Evolutionary conservation across 768 basidiomycete genomes (phyloP), one percentile per base, ranked within the genome.

Genomic region (Rhizopogon vesiculosus): DNA sequence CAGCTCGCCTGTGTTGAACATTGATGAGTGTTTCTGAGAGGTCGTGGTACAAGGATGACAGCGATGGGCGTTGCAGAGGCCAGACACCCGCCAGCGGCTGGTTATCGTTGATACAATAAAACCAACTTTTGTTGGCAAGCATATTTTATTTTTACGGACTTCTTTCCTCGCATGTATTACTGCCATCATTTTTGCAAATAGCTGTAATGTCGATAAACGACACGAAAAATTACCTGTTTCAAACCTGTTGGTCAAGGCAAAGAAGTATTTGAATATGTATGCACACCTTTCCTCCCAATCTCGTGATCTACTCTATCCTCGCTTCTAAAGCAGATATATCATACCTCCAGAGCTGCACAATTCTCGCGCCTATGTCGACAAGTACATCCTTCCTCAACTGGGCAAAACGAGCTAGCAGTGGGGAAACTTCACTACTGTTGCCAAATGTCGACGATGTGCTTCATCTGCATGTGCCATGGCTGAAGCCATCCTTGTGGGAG

Each of bases 311-410:
- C 38, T 76, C 72, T 0, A 79, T 75, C 2, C 72, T 75, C 4
- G 51, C 58, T 56, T 79, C 73, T 8, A 88, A 72, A 45, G 79
- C 82, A 0, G 58, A 58, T 7, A 87, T 62, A 0, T 89, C 77
- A 35, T 80, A 72, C 42, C 70, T 72, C 86, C 87, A 89, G 44
- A 76, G 76, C 57, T 78, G 67, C 5, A 70, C 58, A 9, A 88
- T 65, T 2, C 56, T 60, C 15, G 59, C 54, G 1, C 52, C 52
- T 54, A 67, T 56, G 8, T 83, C 79, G 8, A 58, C 68, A 69
- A 78, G 80, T 0, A 89, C 56, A 25, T 69, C 65, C 56, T 76
- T 77, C 72, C 91, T 91, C 25, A 91, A 66, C 6, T 78, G 75
- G 0, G 76, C 61, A 57, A 89, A 90, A 0, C 87, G 77, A 7